Conservation (phyloP, 2,329 filamentous ascomycete species). For the Raffaelea albimanens region DNA sequence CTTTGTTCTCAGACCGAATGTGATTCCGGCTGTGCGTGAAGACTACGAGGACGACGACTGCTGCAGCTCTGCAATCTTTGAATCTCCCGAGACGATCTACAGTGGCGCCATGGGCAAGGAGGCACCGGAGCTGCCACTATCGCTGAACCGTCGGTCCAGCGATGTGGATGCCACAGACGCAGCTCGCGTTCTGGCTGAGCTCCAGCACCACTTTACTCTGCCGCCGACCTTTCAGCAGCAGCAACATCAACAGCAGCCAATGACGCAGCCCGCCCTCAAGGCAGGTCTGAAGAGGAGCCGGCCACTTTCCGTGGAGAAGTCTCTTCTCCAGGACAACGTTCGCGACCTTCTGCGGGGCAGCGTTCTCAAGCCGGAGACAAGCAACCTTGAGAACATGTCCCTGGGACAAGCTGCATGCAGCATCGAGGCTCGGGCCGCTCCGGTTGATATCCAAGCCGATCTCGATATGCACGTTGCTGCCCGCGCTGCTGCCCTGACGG, state of each 20-base stretch:
- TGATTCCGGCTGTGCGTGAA: conserved; percentile 44
- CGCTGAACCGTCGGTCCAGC: conserved; percentile 33
- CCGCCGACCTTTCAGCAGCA: conserved; percentile 12
- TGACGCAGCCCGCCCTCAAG: too few relatives aligned
- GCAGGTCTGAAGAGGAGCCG: conserved; percentile 50
- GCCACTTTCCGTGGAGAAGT: conserved; percentile 46
- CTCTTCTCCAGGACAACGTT: conserved; percentile 55
- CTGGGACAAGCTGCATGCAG: conserved; percentile 14
- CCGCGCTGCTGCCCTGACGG: conserved; percentile 28
- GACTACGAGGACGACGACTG: conserved; percentile 35
- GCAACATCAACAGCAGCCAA: conserved; percentile 17
- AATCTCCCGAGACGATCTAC: conserved; percentile 47
- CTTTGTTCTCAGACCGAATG: conserved; percentile 39
- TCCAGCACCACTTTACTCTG: conserved; percentile 42
- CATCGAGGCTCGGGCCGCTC: conserved; percentile 25
- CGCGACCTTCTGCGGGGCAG: conserved; percentile 46
- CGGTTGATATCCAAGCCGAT: conserved; percentile 10
- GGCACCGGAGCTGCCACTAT: conserved; percentile 37
- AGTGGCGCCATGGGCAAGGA: conserved; percentile 42
- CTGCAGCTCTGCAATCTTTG: conserved; percentile 27
- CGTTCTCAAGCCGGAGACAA: conserved; percentile 16
- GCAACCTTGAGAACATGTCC: conserved; percentile 26
- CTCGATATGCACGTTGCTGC: conserved; percentile 4
- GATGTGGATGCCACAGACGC: conserved; percentile 49
- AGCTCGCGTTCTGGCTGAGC: conserved; percentile 48